Evolutionary conservation across 441 rosid species (phyloP).

Genomic region (Brassica balearica): DNA sequence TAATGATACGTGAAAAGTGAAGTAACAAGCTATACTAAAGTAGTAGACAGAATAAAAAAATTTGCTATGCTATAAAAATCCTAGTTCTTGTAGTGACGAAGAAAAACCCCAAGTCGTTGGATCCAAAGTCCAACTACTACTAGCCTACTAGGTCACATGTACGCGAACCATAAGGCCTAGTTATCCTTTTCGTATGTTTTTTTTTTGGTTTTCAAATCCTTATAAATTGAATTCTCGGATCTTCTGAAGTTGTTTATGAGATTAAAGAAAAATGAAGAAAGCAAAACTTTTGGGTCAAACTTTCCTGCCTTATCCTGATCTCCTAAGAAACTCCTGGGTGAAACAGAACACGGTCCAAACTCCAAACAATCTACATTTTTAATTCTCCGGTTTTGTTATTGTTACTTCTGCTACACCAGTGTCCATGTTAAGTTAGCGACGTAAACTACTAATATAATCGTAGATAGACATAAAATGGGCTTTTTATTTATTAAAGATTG

Average conservation of each 20-base stretch:
- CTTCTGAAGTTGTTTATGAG: background rate
- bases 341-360: background rate
- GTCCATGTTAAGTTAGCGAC: background rate
- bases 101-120: background rate
- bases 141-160: background rate
- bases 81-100: background rate
- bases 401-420: background rate
- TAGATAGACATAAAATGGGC: background rate
- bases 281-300: no score
- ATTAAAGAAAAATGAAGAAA: no score
- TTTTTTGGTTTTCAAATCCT: background rate
- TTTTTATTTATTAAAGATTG: background rate
- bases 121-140: background rate
- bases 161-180: background rate
- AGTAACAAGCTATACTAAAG: background rate
- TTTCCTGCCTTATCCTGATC: background rate
- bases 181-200: background rate
- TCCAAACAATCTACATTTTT: background rate
- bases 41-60: no score
- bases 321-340: background rate
- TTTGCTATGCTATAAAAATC: no score
- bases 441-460: background rate
- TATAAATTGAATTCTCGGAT: background rate
- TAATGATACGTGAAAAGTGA: background rate
- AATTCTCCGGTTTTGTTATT: background rate